phyloP scores from a whole-genome alignment of 352 stramenopile species.

The Globisporangium heterothallicum region DNA sequence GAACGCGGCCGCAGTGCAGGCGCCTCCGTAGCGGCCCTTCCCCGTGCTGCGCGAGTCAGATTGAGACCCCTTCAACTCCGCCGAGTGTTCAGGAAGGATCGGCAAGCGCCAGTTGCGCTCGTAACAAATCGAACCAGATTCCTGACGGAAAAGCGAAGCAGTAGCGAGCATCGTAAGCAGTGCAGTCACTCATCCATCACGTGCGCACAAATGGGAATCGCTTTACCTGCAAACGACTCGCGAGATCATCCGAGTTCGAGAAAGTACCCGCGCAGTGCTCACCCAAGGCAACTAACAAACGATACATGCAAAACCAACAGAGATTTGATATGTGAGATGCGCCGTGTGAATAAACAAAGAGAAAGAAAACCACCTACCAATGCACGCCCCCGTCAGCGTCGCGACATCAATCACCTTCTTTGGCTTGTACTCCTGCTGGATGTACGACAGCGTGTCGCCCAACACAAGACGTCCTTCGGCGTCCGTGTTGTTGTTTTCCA shows the following conservation, averaged over 20 bases:
- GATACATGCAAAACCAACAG: background rate
- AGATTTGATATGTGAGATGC: background rate
- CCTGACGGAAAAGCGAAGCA: constrained; percentile 12
- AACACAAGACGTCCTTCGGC: constrained; percentile 90
- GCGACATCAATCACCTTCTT: constrained; percentile 93
- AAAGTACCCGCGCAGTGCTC: constrained; percentile 89
- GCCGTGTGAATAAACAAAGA: background rate
- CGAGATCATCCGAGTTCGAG: constrained; percentile 88
- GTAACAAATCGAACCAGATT: constrained; percentile 51
- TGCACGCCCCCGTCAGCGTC: constrained; percentile 90
- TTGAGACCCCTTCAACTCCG: constrained; percentile 73
- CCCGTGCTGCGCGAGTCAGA: constrained; percentile 79
- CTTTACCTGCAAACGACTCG: constrained; percentile 45
- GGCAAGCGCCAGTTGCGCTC: constrained; percentile 89
- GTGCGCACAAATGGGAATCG: background rate
- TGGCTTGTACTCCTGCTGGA: constrained; percentile 84
- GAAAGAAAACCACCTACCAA: constrained; percentile 29
- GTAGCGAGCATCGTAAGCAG: constrained; percentile 3
- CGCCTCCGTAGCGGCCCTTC: constrained; percentile 73
- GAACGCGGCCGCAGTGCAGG: constrained; percentile 83
- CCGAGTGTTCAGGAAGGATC: constrained; percentile 81
- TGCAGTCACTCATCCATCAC: background rate
- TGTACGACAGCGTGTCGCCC: constrained; percentile 85
- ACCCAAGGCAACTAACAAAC: constrained; percentile 80
- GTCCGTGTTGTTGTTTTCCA: constrained; percentile 92